phyloP scores from a whole-genome alignment of 2,329 filamentous ascomycete genomes.

The Botrytis galanthina region DNA sequence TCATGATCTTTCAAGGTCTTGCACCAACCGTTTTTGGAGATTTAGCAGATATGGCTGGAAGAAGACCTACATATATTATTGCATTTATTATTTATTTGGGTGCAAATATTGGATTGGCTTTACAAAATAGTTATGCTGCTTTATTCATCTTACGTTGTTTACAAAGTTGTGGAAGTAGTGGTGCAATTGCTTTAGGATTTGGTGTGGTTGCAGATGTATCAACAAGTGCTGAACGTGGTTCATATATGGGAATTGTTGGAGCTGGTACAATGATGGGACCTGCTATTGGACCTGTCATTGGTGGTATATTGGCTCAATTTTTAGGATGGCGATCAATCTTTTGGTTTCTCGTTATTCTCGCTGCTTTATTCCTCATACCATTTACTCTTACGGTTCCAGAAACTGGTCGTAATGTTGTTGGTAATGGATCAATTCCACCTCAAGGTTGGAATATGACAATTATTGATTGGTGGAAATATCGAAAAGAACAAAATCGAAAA shows the following conservation, averaged over 20 bases:
- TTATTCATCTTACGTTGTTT: slow-evolving; percentile 56
- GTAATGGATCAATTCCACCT: slow-evolving; percentile 51
- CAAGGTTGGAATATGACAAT: slow-evolving; percentile 58
- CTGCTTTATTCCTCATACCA: slow-evolving; percentile 41
- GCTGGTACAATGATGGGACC: slow-evolving; percentile 50
- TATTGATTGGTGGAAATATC: slow-evolving; percentile 44
- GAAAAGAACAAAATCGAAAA: slow-evolving; percentile 33
- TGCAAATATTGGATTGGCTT: slow-evolving; percentile 55
- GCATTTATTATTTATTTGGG: slow-evolving; percentile 55
- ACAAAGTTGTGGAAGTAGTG: slow-evolving; percentile 56
- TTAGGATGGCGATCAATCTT: slow-evolving; percentile 53
- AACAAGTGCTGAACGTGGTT: slow-evolving; percentile 66
- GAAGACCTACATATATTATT: slow-evolving; percentile 55
- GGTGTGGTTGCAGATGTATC: slow-evolving; percentile 72
- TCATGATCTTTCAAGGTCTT: slow-evolving; percentile 56
- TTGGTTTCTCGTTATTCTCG: slow-evolving; percentile 52
- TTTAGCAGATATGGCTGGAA: slow-evolving; percentile 54
- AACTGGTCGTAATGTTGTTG: slow-evolving; percentile 39
- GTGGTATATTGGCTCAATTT: slow-evolving; percentile 47
- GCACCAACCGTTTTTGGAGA: slow-evolving; percentile 57
- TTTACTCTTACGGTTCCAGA: slow-evolving; percentile 37
- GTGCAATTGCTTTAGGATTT: slow-evolving; percentile 65
- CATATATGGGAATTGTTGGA: slow-evolving; percentile 68
- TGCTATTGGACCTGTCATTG: slow-evolving; percentile 50
- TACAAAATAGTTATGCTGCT: slow-evolving; percentile 51